Base-by-base conservation (phyloP, 2,329 filamentous ascomycete species). In the Botrytis byssoidea region DNA sequence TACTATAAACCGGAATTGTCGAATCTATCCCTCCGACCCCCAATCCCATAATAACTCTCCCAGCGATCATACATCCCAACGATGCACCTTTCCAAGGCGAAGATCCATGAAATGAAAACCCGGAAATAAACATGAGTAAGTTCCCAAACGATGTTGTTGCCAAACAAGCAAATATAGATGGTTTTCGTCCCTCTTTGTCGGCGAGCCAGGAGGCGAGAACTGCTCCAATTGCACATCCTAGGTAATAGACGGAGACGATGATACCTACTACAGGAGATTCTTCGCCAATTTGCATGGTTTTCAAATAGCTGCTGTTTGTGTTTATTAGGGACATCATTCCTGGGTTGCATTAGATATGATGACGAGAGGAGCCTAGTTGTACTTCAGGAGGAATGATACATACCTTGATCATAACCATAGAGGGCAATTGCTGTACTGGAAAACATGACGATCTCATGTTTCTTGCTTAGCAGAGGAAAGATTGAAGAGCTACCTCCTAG, bases 361-460 rank as follows among this genome's bases (percentile, higher is more conserved):
- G 20, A 22, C 29, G 12, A 37, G 25, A 63, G 37, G 18, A 8
- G 40, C 10, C 22, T 22, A 51, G 18, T 22, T 32, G 61, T 9
- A 20, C 6, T 16, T 29, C 20, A 22, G 37, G 14, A 22, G 14
- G 32, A 35, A 14, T 5, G 29, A 48, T 32, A 60, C 32, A 12
- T 75, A 80, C 93, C 93, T 83, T 95, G 93, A 82, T 95, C 93
- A 85, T 95, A 95, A 76, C 93, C 93, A 81, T 96, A 96, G n/a
- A 96, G 85, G 80, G 81, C 81, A 70, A 84, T 84, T 65, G 82
- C 82, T 18, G 82, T 82, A 61, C 81, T 83, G 32, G 81, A 83
- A 77, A 84, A 83, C 12, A 81, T 70, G 25, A 83, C 79, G 64
- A 83, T 81, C 75, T 82, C 79, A 73, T 77, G 74, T 74, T 82